Evolutionary conservation across 306 rosid species (phyloP).

Genomic region (Prunus mume): DNA sequence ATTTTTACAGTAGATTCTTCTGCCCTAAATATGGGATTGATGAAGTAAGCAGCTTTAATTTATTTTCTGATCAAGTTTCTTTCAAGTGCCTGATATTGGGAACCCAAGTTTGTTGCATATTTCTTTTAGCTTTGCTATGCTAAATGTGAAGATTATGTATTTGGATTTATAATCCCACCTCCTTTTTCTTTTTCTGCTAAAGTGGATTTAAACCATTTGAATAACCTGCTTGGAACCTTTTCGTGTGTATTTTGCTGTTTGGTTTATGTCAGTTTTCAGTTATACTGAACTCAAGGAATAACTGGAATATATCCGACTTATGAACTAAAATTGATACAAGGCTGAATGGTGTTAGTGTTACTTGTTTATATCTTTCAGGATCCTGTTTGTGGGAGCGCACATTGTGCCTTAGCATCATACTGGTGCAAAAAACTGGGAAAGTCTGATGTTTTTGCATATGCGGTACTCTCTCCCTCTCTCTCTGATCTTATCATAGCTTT

Average conservation of each 20-base stretch:
- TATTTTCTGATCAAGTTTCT: background rate
- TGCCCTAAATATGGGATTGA: conserved; percentile 57
- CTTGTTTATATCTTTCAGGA: conserved; percentile 37
- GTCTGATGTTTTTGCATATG: conserved; percentile 46
- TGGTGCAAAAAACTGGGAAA: conserved; percentile 59
- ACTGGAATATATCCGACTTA: background rate
- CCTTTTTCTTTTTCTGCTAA: too few species aligned
- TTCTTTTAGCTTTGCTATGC: background rate
- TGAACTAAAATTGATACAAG: background rate
- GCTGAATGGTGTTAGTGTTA: background rate
- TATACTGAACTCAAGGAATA: background rate
- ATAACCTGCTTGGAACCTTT: background rate
- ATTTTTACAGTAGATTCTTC: conserved; percentile 62
- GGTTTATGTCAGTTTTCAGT: background rate
- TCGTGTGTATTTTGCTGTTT: background rate
- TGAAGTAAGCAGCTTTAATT: conserved; percentile 43
- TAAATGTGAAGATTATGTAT: background rate
- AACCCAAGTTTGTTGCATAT: conserved; percentile 1
- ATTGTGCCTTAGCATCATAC: conserved; percentile 49
- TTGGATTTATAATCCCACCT: too few species aligned
- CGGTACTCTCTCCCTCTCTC: conserved; percentile 28
- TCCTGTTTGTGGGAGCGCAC: conserved; percentile 61
- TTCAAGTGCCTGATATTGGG: background rate
- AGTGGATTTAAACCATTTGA: too few species aligned
- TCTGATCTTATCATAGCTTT: background rate